Conservation (phyloP, 108 stramenopile genomes). For the Bacterosira constricta region DNA sequence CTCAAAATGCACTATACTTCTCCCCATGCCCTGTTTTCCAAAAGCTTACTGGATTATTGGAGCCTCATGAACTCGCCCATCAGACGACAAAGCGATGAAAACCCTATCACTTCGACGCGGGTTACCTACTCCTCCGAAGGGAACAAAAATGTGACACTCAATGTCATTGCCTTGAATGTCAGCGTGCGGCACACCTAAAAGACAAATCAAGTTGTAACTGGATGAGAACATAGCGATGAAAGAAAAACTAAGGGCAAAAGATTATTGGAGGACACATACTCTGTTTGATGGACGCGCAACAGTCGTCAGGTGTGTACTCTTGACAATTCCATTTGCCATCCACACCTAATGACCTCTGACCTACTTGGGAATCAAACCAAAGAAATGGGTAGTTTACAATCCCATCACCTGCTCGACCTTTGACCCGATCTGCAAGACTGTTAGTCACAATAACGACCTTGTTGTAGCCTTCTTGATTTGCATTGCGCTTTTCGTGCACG, state of each 20-base stretch:
- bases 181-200: constrained; percentile 1
- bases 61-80: constrained; percentile 37
- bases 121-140: constrained; percentile 33
- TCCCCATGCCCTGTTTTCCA: no score
- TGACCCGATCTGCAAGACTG: constrained; percentile 2
- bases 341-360: constrained; percentile 25
- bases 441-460: constrained; percentile 43
- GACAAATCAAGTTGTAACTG: neutral
- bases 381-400: constrained; percentile 39
- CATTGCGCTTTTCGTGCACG: constrained; percentile 40
- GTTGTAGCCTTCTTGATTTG: constrained; percentile 32
- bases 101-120: constrained; percentile 20
- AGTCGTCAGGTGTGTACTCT: constrained; percentile 20
- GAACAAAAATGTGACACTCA: constrained; percentile 46
- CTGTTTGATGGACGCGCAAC: constrained; percentile 20
- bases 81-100: constrained; percentile 19
- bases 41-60: constrained; percentile 16
- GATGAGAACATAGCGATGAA: no score
- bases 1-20: no score
- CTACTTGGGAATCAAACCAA: constrained; percentile 22
- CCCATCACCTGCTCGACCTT: constrained; percentile 18
- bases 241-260: no score
- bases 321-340: constrained; percentile 42
- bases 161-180: constrained; percentile 29
- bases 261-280: neutral